Conservation (phyloP, 106 monocot genomes). For the Dendrobium catenatum region DNA sequence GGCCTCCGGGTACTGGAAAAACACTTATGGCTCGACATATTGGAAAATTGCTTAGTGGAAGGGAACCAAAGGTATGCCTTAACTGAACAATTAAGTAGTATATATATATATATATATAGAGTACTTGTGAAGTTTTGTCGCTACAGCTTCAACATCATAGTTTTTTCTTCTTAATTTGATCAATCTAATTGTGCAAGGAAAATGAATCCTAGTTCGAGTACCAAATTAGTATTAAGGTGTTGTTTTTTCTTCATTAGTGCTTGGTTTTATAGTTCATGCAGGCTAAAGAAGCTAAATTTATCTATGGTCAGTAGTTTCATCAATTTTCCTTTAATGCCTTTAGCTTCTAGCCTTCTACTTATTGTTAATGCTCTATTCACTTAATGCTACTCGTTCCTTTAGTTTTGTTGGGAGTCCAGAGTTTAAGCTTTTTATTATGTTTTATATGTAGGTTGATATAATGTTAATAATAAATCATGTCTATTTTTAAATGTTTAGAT, state of each 20-base stretch:
- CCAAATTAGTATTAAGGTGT: not conserved
- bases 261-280: not conserved
- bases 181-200: not conserved
- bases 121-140: not conserved
- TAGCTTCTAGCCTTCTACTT: not conserved
- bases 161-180: not conserved
- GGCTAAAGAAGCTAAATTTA: not conserved
- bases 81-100: not conserved
- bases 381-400: too few relatives aligned
- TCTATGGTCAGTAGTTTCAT: not conserved
- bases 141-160: not conserved
- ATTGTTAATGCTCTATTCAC: too few relatives aligned
- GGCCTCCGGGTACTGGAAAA: conserved; percentile 98
- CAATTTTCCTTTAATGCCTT: not conserved
- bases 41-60: conserved; percentile 91
- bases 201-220: not conserved
- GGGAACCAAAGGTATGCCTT: conserved; percentile 79
- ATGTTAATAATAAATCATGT: not conserved
- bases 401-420: too few relatives aligned
- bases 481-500: conserved; percentile 37
- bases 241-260: not conserved
- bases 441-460: not conserved
- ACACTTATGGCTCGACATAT: conserved; percentile 99
- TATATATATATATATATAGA: not conserved
- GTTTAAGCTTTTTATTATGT: too few relatives aligned